These are phyloP conservation scores for Eucalyptus brandiana DNA, from an alignment of 345 rosid genomes.

Conservation along the genomic window DNA sequence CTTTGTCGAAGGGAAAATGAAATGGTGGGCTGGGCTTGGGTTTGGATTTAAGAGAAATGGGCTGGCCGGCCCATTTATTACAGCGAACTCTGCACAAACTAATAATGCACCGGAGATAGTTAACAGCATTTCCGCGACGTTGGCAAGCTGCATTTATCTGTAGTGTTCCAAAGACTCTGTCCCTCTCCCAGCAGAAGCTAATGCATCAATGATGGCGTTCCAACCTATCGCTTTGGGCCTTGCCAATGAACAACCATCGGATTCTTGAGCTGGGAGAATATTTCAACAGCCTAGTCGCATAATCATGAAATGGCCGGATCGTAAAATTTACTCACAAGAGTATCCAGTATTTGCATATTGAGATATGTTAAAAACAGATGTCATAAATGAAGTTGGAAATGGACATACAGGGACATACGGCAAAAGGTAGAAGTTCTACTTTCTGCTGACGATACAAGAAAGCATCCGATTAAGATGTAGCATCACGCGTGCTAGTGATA, in stretches of 20 bases:
- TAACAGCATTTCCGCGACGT: constrained; percentile 39
- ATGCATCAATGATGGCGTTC: constrained; percentile 60
- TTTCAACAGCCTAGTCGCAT: constrained; percentile 39
- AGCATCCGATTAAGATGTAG: background rate
- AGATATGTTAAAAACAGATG: background rate
- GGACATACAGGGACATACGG: background rate
- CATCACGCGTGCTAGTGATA: background rate
- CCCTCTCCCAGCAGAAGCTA: constrained; percentile 32
- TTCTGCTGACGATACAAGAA: background rate
- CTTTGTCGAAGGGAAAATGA: background rate
- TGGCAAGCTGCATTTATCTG: constrained; percentile 6
- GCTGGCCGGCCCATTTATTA: background rate
- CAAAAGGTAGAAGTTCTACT: background rate
- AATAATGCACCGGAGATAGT: constrained; percentile 53
- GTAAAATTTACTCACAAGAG: background rate
- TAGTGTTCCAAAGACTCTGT: background rate
- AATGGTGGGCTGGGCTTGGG: background rate
- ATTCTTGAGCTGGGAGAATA: constrained; percentile 35
- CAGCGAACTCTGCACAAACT: constrained; percentile 41
- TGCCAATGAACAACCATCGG: background rate
- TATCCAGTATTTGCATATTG: background rate
- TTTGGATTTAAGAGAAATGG: background rate
- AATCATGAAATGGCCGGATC: constrained; percentile 1
- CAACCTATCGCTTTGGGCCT: constrained; percentile 62
- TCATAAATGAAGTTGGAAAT: background rate